These are phyloP conservation scores for Myxozyma nipponensis DNA, from an alignment of 805 yeast genomes.

Conservation along the genomic window DNA sequence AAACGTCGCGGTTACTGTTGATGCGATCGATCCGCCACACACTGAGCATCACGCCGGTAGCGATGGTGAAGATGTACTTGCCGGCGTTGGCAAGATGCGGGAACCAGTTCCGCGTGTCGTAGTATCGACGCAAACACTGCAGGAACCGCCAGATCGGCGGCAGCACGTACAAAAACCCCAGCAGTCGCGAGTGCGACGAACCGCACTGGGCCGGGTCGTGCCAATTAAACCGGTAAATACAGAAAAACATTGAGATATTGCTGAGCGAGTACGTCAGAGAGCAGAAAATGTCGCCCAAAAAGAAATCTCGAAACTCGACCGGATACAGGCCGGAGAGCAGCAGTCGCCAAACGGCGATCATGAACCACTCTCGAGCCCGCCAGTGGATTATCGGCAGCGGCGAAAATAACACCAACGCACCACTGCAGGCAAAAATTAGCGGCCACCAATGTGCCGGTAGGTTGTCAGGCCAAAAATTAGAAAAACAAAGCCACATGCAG, in stretches of 20 bases:
- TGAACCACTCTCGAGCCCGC: slow-evolving; percentile 73
- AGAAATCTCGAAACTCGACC: slow-evolving; percentile 92
- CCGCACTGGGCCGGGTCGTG: slow-evolving; percentile 56
- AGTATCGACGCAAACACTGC: slow-evolving; percentile 87
- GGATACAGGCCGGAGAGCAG: slow-evolving; percentile 83
- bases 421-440: slow-evolving; percentile 62
- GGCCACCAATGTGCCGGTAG: slow-evolving; percentile 76
- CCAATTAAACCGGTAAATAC: slow-evolving; percentile 73
- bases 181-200: slow-evolving; percentile 63
- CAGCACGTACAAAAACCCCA: slow-evolving; percentile 80
- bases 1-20: slow-evolving; percentile 47
- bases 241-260: slow-evolving; percentile 78
- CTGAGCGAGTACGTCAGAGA: slow-evolving; percentile 85
- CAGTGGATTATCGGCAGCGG: slow-evolving; percentile 59
- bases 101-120: slow-evolving; percentile 92
- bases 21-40: slow-evolving; percentile 64
- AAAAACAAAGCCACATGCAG: slow-evolving; percentile 72
- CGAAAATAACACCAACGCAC: slow-evolving; percentile 48
- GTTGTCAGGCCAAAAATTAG: slow-evolving; percentile 56
- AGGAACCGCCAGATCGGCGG: slow-evolving; percentile 89
- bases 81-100: slow-evolving; percentile 89
- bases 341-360: slow-evolving; percentile 66
- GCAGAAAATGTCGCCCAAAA: slow-evolving; percentile 85
- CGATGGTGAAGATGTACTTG: slow-evolving; percentile 65
- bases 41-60: slow-evolving; percentile 70